Evolutionary conservation across 2,329 filamentous ascomycete genomes (phyloP).

Genomic region (Hypoxylon rubiginosum): DNA sequence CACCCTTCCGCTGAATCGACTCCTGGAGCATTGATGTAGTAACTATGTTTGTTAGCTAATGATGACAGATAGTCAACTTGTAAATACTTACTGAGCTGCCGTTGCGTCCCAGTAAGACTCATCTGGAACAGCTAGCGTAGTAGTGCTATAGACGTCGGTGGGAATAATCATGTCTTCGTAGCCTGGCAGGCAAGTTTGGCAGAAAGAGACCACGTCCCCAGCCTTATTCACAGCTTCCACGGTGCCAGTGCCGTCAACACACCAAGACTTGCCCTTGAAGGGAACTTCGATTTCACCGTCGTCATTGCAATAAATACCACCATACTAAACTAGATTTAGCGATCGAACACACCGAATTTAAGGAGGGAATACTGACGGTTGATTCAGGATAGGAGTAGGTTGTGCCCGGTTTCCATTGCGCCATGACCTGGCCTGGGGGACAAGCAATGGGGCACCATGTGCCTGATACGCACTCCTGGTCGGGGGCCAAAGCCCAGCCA

Average conservation of each 20-base stretch:
- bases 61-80: slow-evolving; percentile 1
- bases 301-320: slow-evolving; percentile 79
- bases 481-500: slow-evolving; percentile 85
- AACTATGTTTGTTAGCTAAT: slow-evolving; percentile 60
- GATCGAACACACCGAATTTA: not conserved
- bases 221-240: slow-evolving; percentile 77
- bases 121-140: slow-evolving; percentile 78
- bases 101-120: slow-evolving; percentile 78
- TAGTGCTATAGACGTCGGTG: slow-evolving; percentile 70
- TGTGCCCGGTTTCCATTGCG: slow-evolving; percentile 81
- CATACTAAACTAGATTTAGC: slow-evolving; percentile 66
- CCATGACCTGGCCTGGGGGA: slow-evolving; percentile 79
- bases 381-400: slow-evolving; percentile 78
- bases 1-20: slow-evolving; percentile 71
- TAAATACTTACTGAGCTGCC: slow-evolving; percentile 75
- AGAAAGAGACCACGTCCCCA: slow-evolving; percentile 74
- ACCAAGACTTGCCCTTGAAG: slow-evolving; percentile 76
- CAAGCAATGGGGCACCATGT: slow-evolving; percentile 84
- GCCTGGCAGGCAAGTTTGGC: slow-evolving; percentile 83
- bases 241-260: slow-evolving; percentile 75
- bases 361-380: slow-evolving; percentile 68
- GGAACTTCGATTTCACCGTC: slow-evolving; percentile 76
- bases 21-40: slow-evolving; percentile 83
- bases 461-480: slow-evolving; percentile 75
- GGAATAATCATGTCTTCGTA: slow-evolving; percentile 88